Evolutionary conservation across 257 asterid genomes (phyloP).

Genomic region (Solanum bulbocastanum): DNA sequence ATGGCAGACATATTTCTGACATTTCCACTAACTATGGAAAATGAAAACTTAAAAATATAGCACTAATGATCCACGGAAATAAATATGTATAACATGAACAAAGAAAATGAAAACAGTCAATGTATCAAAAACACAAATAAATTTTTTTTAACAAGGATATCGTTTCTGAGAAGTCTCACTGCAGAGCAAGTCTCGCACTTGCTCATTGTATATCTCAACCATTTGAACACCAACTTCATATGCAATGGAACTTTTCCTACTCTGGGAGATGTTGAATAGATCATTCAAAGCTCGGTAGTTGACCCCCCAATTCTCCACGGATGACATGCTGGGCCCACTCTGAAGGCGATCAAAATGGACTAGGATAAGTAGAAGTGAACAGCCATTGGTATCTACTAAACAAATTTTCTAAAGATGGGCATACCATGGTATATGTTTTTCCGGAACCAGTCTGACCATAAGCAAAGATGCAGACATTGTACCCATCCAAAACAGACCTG

Average conservation of each 20-base stretch:
- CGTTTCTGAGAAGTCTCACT: conserved; percentile 54
- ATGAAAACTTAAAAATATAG: not conserved
- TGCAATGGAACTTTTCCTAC: conserved; percentile 51
- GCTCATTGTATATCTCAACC: conserved; percentile 96
- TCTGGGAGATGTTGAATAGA: conserved; percentile 76
- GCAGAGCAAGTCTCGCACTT: conserved; percentile 87
- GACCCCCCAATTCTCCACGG: conserved; percentile 85
- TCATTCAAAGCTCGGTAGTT: conserved; percentile 93
- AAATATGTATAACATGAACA: not conserved
- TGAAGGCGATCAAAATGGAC: conserved; percentile 18
- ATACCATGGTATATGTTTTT: conserved; percentile 93
- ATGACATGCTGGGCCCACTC: conserved; percentile 75
- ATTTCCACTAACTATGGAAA: not conserved
- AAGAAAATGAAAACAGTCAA: not conserved
- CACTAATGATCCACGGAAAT: not conserved
- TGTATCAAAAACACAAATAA: not conserved
- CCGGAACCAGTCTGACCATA: conserved; percentile 99
- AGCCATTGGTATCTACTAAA: not conserved
- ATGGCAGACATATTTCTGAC: not conserved
- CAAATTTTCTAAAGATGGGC: not conserved
- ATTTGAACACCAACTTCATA: conserved; percentile 87
- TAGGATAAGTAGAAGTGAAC: conserved; percentile 2
- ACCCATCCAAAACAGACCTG: conserved; percentile 93
- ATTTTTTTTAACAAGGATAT: conserved; percentile 50
- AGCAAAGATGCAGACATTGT: conserved; percentile 92